Base-by-base conservation (phyloP, 139 green algal genomes). In the Chlamydomonas sp. region DNA sequence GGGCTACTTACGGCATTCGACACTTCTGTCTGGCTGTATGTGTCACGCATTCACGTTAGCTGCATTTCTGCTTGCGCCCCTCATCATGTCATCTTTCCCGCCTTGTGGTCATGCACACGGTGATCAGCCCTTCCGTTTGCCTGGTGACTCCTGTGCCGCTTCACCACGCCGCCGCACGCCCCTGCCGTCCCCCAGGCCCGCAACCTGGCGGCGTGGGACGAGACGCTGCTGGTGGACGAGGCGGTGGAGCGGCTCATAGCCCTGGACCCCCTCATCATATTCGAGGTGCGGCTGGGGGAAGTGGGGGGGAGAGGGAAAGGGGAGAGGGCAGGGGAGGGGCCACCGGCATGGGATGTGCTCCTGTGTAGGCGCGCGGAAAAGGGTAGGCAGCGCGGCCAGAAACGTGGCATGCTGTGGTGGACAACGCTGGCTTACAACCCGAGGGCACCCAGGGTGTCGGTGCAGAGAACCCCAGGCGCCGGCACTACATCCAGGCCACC, bases 141-240 rank as follows among this genome's bases (percentile, higher is more conserved):
- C n/a, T 60, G 73, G 73, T n/a, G 71, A 17, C 5, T 76, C 5
- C 15, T 76, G 15, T 17, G 15, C 71, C 71, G 31, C 31, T 49
- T 49, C 31, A 49, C 31, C 31, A 20, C 18, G 77, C 73, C 49
- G 31, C 80, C 9, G 66, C 60, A n/a, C 73, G 5, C n/a, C 75
- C 57, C 49, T 9, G 4, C 15, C 4, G 57, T 5, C 77, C 17
- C 31, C n/a, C 64, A 86, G 82, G 82, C 82, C 9, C 71, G 71
- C 71, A 86, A 60, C 6, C 63, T 79, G 60, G 85, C 90, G 0
- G 63, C 62, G 6, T 94, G 92, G 92, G 68, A 85, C 4, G 89
- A 94, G 83, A 87, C 87, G 17, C 88, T 94, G 77, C 72, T 86
- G 31, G 59, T 95, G 14, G 92, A 94, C 73, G 88, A 92, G 77